phyloP scores from a whole-genome alignment of 1,284 basidiomycete species.

The Ceratobasidium sp. region DNA sequence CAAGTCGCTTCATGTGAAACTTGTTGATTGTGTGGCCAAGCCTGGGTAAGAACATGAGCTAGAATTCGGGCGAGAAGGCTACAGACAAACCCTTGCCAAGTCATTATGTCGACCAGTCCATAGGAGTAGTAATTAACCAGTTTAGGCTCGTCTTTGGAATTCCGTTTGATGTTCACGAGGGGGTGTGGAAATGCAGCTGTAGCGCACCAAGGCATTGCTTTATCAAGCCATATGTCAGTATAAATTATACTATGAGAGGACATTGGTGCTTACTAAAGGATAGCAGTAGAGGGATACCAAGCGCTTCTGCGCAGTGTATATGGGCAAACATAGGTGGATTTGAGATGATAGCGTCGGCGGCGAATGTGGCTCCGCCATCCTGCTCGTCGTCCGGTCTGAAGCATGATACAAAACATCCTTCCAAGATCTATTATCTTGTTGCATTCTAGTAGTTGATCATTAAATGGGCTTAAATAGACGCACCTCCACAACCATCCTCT shows the following conservation, averaged over 20 bases:
- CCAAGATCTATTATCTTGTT: constrained; percentile 52
- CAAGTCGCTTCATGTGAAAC: too few species aligned
- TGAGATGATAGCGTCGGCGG: constrained; percentile 73
- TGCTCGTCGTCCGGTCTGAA: constrained; percentile 61
- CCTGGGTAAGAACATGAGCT: too few species aligned
- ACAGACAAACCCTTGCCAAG: constrained; percentile 68
- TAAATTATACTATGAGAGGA: constrained; percentile 10
- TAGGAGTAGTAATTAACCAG: constrained; percentile 68
- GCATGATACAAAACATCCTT: constrained; percentile 70
- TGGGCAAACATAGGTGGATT: constrained; percentile 76
- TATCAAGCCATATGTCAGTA: constrained; percentile 69
- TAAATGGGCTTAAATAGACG: constrained; percentile 44
- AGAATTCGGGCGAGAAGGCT: too few species aligned
- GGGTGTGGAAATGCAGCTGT: constrained; percentile 75
- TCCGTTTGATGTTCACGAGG: constrained; percentile 66
- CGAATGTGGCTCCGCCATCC: constrained; percentile 63
- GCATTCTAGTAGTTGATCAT: too few species aligned
- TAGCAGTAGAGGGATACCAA: constrained; percentile 70
- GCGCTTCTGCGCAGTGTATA: constrained; percentile 73
- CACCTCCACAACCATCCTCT: constrained; percentile 66
- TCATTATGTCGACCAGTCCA: constrained; percentile 67
- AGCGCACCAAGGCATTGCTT: constrained; percentile 59
- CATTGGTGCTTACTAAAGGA: constrained; percentile 66
- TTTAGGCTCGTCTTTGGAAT: constrained; percentile 66
- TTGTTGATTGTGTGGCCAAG: too few species aligned